Conservation (phyloP, 2,329 filamentous ascomycete species). For the Apiospora sp. region DNA sequence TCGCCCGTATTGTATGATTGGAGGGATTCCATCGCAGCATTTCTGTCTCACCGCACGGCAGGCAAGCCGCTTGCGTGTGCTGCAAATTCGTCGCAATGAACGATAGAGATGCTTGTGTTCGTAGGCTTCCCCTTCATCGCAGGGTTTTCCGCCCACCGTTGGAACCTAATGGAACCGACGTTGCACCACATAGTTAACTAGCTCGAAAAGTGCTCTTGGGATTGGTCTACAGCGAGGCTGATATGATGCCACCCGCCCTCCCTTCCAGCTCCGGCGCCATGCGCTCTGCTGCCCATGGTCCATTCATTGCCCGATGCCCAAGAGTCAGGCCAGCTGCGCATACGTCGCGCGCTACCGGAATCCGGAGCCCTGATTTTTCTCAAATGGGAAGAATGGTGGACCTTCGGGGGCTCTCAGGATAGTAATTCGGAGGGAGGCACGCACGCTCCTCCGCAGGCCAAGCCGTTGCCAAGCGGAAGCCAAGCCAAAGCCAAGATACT, state of each 20-base stretch:
- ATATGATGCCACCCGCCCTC: background rate
- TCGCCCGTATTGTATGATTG: background rate
- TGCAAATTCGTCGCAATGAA: background rate
- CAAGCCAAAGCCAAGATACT: constrained; percentile 2
- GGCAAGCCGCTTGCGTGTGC: no score
- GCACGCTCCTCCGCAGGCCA: constrained; percentile 2
- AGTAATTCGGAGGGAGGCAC: constrained; percentile 14
- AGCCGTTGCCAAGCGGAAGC: constrained; percentile 13
- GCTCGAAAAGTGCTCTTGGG: background rate
- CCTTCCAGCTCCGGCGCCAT: background rate
- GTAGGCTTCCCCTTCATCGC: background rate
- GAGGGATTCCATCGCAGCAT: background rate
- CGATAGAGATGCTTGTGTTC: background rate
- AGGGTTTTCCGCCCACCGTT: background rate
- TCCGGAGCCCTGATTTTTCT: background rate
- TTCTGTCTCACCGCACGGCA: constrained; percentile 3
- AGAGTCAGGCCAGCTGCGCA: background rate
- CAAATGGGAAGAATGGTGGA: background rate
- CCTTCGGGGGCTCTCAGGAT: background rate
- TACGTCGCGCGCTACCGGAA: background rate
- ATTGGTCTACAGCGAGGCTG: background rate
- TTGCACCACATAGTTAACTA: background rate
- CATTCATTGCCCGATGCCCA: background rate
- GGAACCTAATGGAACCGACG: background rate
- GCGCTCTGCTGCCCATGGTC: background rate